Percentiles rank a stretch among this genome's conserved stretches.
phyloP scores from a whole-genome alignment of 2,329 filamentous ascomycete genomes.

The Biscogniauxia mediterranea region DNA sequence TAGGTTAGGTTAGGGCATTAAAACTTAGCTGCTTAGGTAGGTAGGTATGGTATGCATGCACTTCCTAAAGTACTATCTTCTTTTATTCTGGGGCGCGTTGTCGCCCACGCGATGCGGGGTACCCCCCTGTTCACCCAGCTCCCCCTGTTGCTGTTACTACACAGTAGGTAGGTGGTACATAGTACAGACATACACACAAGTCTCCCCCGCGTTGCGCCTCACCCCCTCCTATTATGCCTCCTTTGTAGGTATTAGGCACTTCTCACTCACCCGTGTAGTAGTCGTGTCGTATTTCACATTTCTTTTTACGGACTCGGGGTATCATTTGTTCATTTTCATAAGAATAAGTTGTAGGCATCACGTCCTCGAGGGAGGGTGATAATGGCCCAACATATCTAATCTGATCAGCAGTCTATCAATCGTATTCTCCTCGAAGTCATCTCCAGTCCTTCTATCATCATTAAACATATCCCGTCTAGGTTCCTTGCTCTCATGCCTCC shows the following conservation, averaged over 20 bases:
- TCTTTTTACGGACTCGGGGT: slow-evolving; percentile 13
- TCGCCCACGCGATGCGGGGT: slow-evolving; percentile 22
- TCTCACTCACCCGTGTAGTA: no score
- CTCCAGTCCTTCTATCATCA: slow-evolving; percentile 38
- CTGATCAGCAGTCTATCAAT: slow-evolving; percentile 67
- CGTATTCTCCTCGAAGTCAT: slow-evolving; percentile 50
- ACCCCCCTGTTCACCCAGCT: not conserved
- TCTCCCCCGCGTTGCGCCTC: no score
- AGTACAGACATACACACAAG: no score
- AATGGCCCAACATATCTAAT: slow-evolving; percentile 65
- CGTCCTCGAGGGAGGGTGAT: slow-evolving; percentile 47
- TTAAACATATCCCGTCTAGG: slow-evolving; percentile 24
- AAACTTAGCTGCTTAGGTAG: no score
- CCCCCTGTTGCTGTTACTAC: not conserved
- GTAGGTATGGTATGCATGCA: no score
- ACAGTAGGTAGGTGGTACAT: no score
- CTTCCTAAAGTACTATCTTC: not conserved
- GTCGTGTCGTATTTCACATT: not conserved
- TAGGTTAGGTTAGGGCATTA: no score
- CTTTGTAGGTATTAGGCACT: no score
- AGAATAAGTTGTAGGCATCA: slow-evolving; percentile 15
- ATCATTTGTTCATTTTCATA: slow-evolving; percentile 13
- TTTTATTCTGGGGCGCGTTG: slow-evolving; percentile 8
- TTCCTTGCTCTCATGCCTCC: slow-evolving; percentile 40
- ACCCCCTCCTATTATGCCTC: no score